Conservation (phyloP, 2,329 filamentous ascomycete genomes). For the Penicillium sp. region DNA sequence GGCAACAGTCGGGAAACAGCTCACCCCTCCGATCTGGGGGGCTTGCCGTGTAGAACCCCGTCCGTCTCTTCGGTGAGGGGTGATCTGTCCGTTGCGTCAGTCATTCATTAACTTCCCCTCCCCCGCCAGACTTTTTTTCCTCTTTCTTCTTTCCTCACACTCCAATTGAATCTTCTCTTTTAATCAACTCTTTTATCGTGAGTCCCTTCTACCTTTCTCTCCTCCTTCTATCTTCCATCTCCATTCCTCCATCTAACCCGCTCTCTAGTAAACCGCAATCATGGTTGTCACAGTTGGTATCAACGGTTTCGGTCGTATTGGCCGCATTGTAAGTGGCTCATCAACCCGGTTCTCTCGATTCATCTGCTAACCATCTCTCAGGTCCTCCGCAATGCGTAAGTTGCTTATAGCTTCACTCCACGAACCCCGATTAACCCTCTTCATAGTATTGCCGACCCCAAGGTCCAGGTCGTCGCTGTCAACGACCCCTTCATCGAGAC, state of each 20-base stretch:
- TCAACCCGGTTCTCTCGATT: constrained; percentile 15
- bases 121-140: constrained; percentile 28
- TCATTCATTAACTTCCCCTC: constrained; percentile 32
- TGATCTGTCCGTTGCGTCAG: constrained; percentile 38
- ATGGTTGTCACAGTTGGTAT: constrained; percentile 73
- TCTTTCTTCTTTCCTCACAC: constrained; percentile 18
- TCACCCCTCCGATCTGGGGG: constrained; percentile 12
- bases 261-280: constrained; percentile 33
- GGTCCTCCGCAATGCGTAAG: constrained; percentile 94
- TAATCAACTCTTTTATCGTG: constrained; percentile 12
- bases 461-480: constrained; percentile 91
- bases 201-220: constrained; percentile 1
- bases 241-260: constrained; percentile 25
- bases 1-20: constrained; percentile 34
- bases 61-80: constrained; percentile 34
- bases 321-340: constrained; percentile 69
- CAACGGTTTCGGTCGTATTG: constrained; percentile 99
- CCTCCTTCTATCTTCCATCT: neutral
- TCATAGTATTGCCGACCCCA: constrained; percentile 73
- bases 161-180: constrained; percentile 5
- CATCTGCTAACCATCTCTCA: constrained; percentile 32
- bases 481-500: constrained; percentile 99
- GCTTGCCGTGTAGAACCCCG: constrained; percentile 23
- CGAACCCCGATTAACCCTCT: constrained; percentile 17
- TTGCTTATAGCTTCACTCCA: constrained; percentile 25